Evolutionary conservation across 129 eudicot species (phyloP), one percentile per base, ranked within the genome.

Genomic region (Smallanthus sonchifolius): DNA sequence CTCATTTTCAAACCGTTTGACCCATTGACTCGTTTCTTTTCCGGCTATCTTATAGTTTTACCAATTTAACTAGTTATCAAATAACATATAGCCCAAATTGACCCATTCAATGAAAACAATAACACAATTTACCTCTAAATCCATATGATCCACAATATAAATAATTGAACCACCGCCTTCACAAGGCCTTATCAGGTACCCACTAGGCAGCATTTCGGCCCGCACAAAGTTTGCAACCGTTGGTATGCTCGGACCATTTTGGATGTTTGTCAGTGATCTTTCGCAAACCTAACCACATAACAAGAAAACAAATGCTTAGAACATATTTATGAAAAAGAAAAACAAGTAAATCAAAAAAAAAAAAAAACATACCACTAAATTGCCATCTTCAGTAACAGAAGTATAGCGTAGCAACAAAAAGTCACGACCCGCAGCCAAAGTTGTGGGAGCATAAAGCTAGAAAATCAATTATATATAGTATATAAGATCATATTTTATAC

Each of bases 391-490:
- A 78, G 88, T 88, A 65, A 88, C 82, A 28, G 99, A 85, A 79
- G 99, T 91, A 76, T 91, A 94, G 79, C 99, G 97, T 36, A 94
- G 62, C 86, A 94, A 72, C 89, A 87, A 91, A 70, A 94, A 94
- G 86, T 94, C 97, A 57, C 97, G 97, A 70, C 93, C 97, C n/a
- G 96, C 87, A 43, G 99, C 99, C 94, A 94, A 77, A 70, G 99
- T 94, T 51, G 99, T 94, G 9, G 99, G 96, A 72, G 99, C 99
- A 79, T 94, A 94, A 37, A 94, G 90, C 99, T 94, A 69, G 19
- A 70, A 73, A 44, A 66, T 56, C 14, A 72, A 38, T 10, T 45
- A 64, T 69, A 10, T 54, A 52, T 16, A 17, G 32, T 17, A 52
- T 17, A 55, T 57, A 2, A 55, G 24, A 56, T 57, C 44, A 32